Evolutionary conservation across 495 filamentous ascomycete species (phyloP).

Genomic region (Hapsidospora chrysogenum): DNA sequence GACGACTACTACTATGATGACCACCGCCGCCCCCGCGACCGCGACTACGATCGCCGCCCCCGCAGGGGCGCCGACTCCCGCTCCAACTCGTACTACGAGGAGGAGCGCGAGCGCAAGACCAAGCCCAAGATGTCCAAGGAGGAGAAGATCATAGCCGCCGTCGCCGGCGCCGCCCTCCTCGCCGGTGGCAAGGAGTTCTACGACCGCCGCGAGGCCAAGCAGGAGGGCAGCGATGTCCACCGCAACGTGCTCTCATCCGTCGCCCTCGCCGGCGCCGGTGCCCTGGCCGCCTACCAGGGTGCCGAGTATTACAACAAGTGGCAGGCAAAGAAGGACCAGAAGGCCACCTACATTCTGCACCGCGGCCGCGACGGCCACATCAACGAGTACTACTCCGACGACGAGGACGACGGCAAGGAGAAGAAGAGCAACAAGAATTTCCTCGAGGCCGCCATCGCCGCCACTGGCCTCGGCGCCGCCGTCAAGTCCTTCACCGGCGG

Average conservation of each 20-base stretch:
- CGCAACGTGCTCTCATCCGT: slow-evolving; percentile 34
- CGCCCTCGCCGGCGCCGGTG: slow-evolving; percentile 36
- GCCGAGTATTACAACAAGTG: slow-evolving; percentile 38
- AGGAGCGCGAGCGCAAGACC: slow-evolving; percentile 20
- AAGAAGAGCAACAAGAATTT: slow-evolving; percentile 50
- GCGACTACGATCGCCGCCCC: slow-evolving; percentile 28
- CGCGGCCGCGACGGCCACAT: slow-evolving; percentile 24
- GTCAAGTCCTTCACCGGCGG: slow-evolving; percentile 32
- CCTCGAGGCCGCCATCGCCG: slow-evolving; percentile 50
- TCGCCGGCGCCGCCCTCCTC: slow-evolving; percentile 32
- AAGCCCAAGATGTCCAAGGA: slow-evolving; percentile 33
- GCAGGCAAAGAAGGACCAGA: slow-evolving; percentile 28
- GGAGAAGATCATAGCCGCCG: slow-evolving; percentile 39
- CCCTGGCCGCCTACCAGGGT: slow-evolving; percentile 35
- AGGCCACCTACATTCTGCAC: slow-evolving; percentile 20
- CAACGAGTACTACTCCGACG: slow-evolving; percentile 32
- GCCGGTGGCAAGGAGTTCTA: slow-evolving; percentile 39
- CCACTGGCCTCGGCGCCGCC: slow-evolving; percentile 49
- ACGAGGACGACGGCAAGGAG: slow-evolving; percentile 30
- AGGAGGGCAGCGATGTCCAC: slow-evolving; percentile 21
- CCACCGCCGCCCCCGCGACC: slow-evolving; percentile 18
- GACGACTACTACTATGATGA: slow-evolving; percentile 24
- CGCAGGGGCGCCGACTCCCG: slow-evolving; percentile 15
- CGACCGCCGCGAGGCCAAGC: slow-evolving; percentile 33
- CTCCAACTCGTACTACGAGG: slow-evolving; percentile 17